Evolutionary conservation across 2,329 filamentous ascomycete genomes (phyloP), one percentile per base, ranked within the genome.

Genomic region (Neurospora crassa): DNA sequence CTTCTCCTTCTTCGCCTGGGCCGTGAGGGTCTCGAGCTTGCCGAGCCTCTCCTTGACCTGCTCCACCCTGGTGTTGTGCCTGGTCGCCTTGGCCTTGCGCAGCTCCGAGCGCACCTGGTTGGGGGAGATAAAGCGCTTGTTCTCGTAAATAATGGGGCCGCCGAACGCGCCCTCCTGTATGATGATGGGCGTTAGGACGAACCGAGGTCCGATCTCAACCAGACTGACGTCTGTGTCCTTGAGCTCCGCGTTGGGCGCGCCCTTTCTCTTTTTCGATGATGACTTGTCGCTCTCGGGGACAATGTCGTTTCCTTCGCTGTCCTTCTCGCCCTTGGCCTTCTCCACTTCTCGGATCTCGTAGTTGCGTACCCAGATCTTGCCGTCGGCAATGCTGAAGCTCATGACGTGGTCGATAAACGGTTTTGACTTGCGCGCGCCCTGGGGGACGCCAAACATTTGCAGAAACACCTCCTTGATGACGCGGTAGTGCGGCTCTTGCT

Each of bases 341-440:
- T 96, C 93, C 0, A 91, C 90, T 81, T 97, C 94, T 76, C 88
- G 90, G 79, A 98, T 92, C 82, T 99, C 94, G 82, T 97, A 99
- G 78, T 95, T 93, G 70, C 96, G 89, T 72, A 97, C 90, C 94
- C 95, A 99, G 78, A 99, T 92, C 84, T 97, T 97, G 78, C 92
- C 93, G 78, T 97, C 95, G 3, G 92, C 92, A 41, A 96, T 84
- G 72, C 92, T 96, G 80, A 99, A 96, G 71, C 90, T 91, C 87
- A 98, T 94, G 74, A 99, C 92, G 77, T 96, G 94, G 80, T 99
- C 96, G 74, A 98, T 87, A 78, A 99, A 99, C 3, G 96, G 96
- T 83, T 99, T 99, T 72, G 92, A 91, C 78, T 96, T 96, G 77
- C 93, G 87, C 34, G 94, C 91, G 29, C 91, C 91, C 77, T 94